Evolutionary conservation across 495 filamentous ascomycete species (phyloP), one percentile per base, ranked within the genome.

Genomic region (Penicillium lividum): DNA sequence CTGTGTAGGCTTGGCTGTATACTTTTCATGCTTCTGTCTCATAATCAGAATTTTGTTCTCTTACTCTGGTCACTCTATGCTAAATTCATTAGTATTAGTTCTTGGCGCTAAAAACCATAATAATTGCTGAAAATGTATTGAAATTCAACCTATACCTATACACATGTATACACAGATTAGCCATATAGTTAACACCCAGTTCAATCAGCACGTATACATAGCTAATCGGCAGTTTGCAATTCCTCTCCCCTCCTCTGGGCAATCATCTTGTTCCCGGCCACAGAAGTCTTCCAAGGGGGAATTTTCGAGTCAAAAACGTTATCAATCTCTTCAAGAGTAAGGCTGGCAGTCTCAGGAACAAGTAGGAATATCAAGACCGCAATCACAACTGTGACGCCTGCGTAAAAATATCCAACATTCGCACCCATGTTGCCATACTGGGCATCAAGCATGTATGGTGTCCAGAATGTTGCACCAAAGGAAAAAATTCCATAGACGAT

Each of bases 251-350:
- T 52, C 3, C 40, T 51, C 31, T 44, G 56, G 5, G 25, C 45
- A 10, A 65, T 51, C 9, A 44, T 49, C 30, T 51, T 64, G 29
- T 72, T 72, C 2, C 43, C 28, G 3, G 56, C 45, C 34, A 53
- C 46, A 4, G 69, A 72, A 2, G 69, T 72, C 43, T 59, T 51
- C 67, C 69, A 72, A 4, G 69, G 62, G 16, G 40, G 57, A 15
- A 60, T 50, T 3, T 58, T 59, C 0, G 65, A 70, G 29, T 60
- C 55, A 13, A 68, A 72, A 5, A 60, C n/a, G 45, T 65, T 65
- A 46, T 72, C 65, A 36, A 72, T 70, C 54, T 72, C 67, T 53
- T 72, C 69, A 25, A 72, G 49, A 0, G 69, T 68, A 18, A 72
- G 36, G 16, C 49, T 38, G n/a, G 67, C 67, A 50, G 67, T 72